These are phyloP conservation scores for Ceratobasidium sp. DNA, from an alignment of 1,284 basidiomycete species.

Conservation along the genomic window DNA sequence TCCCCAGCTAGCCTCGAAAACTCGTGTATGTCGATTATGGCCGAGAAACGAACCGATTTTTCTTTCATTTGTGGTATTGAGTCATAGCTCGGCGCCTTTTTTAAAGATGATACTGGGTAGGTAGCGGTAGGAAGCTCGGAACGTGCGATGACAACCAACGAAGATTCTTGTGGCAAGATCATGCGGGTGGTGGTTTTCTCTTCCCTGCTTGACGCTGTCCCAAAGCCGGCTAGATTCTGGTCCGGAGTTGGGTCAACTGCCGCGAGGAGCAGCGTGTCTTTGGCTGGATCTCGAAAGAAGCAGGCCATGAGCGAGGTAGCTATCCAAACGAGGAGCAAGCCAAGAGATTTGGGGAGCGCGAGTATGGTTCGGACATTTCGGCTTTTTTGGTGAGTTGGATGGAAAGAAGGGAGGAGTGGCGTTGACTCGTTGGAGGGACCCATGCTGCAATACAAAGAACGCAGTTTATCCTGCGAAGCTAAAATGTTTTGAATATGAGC, in stretches of 20 bases:
- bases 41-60: slow-evolving; percentile 29
- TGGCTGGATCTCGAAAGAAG: not conserved
- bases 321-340: not conserved
- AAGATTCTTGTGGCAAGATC: slow-evolving; percentile 13
- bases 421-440: slow-evolving; percentile 15
- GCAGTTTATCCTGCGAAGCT: too few species aligned
- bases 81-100: slow-evolving; percentile 34
- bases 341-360: not conserved
- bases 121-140: slow-evolving; percentile 25
- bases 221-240: not conserved
- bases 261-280: slow-evolving; percentile 10
- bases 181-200: slow-evolving; percentile 11
- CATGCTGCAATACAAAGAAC: not conserved
- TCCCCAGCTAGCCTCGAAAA: slow-evolving; percentile 32
- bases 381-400: slow-evolving; percentile 25
- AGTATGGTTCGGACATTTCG: not conserved
- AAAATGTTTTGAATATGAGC: too few species aligned
- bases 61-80: slow-evolving; percentile 31
- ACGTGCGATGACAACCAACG: slow-evolving; percentile 20
- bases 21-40: slow-evolving; percentile 35
- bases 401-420: slow-evolving; percentile 30
- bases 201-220: not conserved
- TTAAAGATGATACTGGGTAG: slow-evolving; percentile 25
- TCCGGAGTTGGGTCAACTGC: not conserved
- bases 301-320: not conserved